Evolutionary conservation across 1,139 yeast genomes (phyloP), one percentile per base, ranked within the genome.

Genomic region (Lodderomyces metapsilosis): DNA sequence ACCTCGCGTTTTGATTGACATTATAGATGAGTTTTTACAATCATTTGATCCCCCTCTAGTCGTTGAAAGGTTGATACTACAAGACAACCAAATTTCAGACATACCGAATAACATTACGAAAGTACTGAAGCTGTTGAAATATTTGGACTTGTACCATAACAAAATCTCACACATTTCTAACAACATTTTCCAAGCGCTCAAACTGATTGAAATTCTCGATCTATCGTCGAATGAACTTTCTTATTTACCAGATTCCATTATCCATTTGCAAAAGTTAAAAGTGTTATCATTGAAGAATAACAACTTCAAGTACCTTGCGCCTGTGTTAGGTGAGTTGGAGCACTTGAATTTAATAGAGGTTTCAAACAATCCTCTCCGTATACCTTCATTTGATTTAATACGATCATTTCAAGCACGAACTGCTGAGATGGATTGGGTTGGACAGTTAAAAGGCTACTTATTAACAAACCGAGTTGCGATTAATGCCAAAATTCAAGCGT

Each of bases 141-240:
- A 82, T 51, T 63, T 87, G 45, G 92, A 87, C 57, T 64, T 87
- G 37, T 84, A 85, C 52, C 71, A 74, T 48, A 87, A 87, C 56
- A 58, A 63, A 37, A 68, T 87, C 34, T 49, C 67, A 3, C 70
- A 64, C 38, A 72, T 87, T 39, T 89, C 94, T 0, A 49, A 54
- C 2, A 74, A 61, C 41, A 44, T 53, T 10, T 49, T 49, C 31
- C 33, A 38, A 33, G 34, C 36, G 10, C 74, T 73, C 50, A 61
- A 52, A 46, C 65, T 62, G 7, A 64, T 87, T 43, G 91, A 84
- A 52, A 81, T 82, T 39, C 62, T 87, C 38, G 95, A 88, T 58
- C 61, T 87, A 22, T 82, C 91, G 24, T 66, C 72, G 34, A 87
- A 87, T 56, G 64, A 61, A 37, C 59, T 84, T 44, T 47, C 52